A percentile compares a stretch with the other conserved stretches of the same genome.
phyloP scores from a whole-genome alignment of 805 yeast species.

The Zygotorulaspora sp. region DNA sequence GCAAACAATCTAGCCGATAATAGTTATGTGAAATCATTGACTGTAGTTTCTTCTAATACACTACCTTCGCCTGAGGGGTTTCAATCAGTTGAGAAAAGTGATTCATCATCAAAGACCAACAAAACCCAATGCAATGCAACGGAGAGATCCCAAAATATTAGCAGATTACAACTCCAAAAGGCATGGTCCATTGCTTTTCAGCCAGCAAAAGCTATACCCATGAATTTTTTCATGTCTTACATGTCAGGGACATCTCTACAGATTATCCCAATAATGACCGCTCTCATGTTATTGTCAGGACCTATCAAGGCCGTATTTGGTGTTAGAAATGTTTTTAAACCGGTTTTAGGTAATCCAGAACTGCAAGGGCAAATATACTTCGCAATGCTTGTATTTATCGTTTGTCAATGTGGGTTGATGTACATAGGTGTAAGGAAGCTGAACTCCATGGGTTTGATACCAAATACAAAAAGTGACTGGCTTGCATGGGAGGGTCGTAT shows the following conservation, averaged over 20 bases:
- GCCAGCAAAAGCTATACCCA: conserved; percentile 83
- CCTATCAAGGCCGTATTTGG: conserved; percentile 69
- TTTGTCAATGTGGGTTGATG: conserved; percentile 51
- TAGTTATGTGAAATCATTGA: conserved; percentile 11
- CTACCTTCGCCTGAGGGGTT: conserved; percentile 31
- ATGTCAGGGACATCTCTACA: conserved; percentile 91
- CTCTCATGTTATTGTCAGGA: conserved; percentile 72
- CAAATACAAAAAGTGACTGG: conserved; percentile 88
- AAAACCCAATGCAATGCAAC: conserved; percentile 5
- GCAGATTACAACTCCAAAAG: conserved; percentile 42
- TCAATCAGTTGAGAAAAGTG: conserved; percentile 9
- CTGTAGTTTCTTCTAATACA: conserved; percentile 10
- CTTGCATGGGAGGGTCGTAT: conserved; percentile 67
- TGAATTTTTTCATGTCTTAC: conserved; percentile 85
- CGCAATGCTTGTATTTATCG: conserved; percentile 47
- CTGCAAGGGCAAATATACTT: conserved; percentile 21
- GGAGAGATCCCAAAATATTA: conserved; percentile 8
- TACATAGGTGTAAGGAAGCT: conserved; percentile 81
- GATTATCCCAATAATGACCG: conserved; percentile 86
- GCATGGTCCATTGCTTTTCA: conserved; percentile 84
- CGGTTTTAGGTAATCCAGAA: conserved; percentile 38
- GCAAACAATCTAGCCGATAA: conserved; percentile 15
- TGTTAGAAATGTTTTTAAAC: conserved; percentile 52
- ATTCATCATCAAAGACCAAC: conserved; percentile 8
- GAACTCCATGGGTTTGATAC: conserved; percentile 83